phyloP scores from a whole-genome alignment of 768 basidiomycete genomes.

The Pleurotus platypus region DNA sequence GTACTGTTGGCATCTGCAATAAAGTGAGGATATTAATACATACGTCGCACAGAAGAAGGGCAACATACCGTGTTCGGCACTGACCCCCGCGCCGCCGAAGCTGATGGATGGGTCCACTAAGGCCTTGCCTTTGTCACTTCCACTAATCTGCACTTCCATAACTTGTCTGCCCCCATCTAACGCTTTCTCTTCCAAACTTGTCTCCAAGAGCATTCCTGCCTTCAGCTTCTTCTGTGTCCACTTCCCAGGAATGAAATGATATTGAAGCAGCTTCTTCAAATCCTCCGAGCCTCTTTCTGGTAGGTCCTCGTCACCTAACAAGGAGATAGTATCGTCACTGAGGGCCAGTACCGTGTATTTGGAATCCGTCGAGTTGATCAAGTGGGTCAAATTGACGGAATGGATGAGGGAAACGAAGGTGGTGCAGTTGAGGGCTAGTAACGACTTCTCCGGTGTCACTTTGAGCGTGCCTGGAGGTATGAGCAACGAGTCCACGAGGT shows the following conservation, averaged over 20 bases:
- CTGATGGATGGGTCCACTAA: slow-evolving; percentile 51
- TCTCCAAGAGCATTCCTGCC: slow-evolving; percentile 75
- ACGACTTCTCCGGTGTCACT: slow-evolving; percentile 92
- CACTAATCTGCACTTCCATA: slow-evolving; percentile 59
- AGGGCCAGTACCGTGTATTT: slow-evolving; percentile 91
- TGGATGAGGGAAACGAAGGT: slow-evolving; percentile 87
- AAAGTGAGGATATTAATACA: not conserved
- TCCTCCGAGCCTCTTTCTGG: slow-evolving; percentile 67
- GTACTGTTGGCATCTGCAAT: slow-evolving; percentile 58
- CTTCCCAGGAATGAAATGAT: slow-evolving; percentile 88
- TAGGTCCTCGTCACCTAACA: slow-evolving; percentile 49
- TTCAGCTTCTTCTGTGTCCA: slow-evolving; percentile 69
- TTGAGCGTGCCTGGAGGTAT: slow-evolving; percentile 71
- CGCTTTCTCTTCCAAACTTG: slow-evolving; percentile 70
- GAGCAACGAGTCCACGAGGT: slow-evolving; percentile 82
- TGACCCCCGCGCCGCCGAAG: slow-evolving; percentile 80
- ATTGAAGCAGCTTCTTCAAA: slow-evolving; percentile 70
- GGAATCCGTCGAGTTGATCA: slow-evolving; percentile 67
- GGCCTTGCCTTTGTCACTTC: slow-evolving; percentile 39
- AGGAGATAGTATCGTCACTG: slow-evolving; percentile 74
- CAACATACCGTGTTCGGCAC: slow-evolving; percentile 71
- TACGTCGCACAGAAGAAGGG: not conserved
- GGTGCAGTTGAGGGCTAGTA: slow-evolving; percentile 89
- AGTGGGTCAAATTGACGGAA: slow-evolving; percentile 66
- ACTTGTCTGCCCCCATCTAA: slow-evolving; percentile 70